Conservation (phyloP, 768 basidiomycete species). For the Rhodotorula paludigena region DNA sequence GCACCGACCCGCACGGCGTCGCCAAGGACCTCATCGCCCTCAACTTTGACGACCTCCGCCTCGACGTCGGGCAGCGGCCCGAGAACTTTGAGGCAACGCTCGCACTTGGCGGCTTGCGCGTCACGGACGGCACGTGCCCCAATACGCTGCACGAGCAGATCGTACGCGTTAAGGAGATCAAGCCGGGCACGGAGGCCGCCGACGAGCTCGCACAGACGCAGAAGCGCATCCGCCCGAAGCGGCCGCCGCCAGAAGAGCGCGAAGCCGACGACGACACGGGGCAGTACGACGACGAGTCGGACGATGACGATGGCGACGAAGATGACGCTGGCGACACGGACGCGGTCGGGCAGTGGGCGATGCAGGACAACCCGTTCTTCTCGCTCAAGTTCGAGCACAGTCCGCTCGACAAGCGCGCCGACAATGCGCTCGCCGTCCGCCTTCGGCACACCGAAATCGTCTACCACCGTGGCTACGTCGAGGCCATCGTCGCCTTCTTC, state of each 20-base stretch:
- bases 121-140: conserved; percentile 83
- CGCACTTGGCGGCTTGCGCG: conserved; percentile 75
- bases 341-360: conserved; percentile 11
- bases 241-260: conserved; percentile 32
- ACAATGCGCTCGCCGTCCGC: conserved; percentile 77
- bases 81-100: conserved; percentile 80
- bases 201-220: conserved; percentile 45
- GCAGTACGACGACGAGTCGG: conserved; percentile 5
- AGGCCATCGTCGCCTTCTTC: conserved; percentile 85
- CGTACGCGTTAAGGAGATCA: conserved; percentile 66
- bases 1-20: conserved; percentile 59
- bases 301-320: conserved; percentile 19
- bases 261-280: conserved; percentile 32
- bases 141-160: conserved; percentile 81
- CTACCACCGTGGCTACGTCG: conserved; percentile 88
- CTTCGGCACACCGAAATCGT: conserved; percentile 81
- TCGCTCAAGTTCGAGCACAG: conserved; percentile 85
- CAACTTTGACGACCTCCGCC: conserved; percentile 79
- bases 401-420: conserved; percentile 84
- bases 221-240: conserved; percentile 5
- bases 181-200: conserved; percentile 29
- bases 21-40: conserved; percentile 72
- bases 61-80: conserved; percentile 74
- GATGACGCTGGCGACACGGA: conserved; percentile 11
- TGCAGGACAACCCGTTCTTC: conserved; percentile 61